These are phyloP conservation scores for Arabis hirsuta DNA, from an alignment of 345 rosid species.

Conservation along the genomic window DNA sequence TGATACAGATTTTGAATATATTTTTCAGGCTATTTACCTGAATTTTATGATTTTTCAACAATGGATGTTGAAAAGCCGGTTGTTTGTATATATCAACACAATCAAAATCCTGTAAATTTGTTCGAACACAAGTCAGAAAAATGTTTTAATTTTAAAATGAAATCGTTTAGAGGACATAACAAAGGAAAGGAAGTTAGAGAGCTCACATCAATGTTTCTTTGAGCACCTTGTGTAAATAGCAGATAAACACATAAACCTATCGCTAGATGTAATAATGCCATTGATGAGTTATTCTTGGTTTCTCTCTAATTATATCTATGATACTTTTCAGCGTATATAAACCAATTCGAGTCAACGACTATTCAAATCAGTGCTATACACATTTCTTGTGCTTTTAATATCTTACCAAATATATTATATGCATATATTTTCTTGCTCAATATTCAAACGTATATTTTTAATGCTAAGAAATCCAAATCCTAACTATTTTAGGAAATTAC, in stretches of 20 bases:
- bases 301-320: slow-evolving; percentile 1
- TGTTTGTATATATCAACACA: slow-evolving; percentile 36
- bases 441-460: not conserved
- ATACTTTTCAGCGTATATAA: slow-evolving; percentile 22
- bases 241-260: slow-evolving; percentile 28
- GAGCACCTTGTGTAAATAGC: slow-evolving; percentile 22
- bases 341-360: slow-evolving; percentile 7
- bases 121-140: slow-evolving; percentile 5
- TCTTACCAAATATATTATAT: slow-evolving; percentile 1
- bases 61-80: slow-evolving; percentile 37
- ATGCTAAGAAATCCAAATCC: too few species aligned
- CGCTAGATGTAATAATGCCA: slow-evolving; percentile 27
- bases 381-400: not conserved
- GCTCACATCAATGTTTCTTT: slow-evolving; percentile 31
- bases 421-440: slow-evolving; percentile 5
- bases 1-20: not conserved
- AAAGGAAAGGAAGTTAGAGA: not conserved
- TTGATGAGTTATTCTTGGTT: slow-evolving; percentile 9
- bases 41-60: slow-evolving; percentile 39
- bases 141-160: not conserved
- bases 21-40: slow-evolving; percentile 5
- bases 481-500: too few species aligned
- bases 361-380: not conserved
- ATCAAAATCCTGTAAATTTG: slow-evolving; percentile 26
- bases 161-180: not conserved